phyloP scores from a whole-genome alignment of 1,284 basidiomycete species.

The Sphaerobolus stellatus region DNA sequence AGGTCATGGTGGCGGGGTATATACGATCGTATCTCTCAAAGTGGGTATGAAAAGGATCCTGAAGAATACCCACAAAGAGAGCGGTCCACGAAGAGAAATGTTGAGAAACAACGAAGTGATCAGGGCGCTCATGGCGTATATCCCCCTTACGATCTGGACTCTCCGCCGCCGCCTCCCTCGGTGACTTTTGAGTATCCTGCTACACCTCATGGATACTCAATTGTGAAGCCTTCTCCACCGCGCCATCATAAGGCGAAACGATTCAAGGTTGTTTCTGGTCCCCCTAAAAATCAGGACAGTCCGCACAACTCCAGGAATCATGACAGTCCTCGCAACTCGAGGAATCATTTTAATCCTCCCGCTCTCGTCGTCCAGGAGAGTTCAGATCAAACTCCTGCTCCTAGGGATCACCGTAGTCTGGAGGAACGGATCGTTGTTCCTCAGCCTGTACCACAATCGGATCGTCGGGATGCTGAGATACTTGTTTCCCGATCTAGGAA shows the following conservation, averaged over 20 bases:
- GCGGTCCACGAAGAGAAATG: constrained; percentile 16
- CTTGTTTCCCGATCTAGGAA: not conserved
- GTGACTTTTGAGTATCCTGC: constrained; percentile 34
- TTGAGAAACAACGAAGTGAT: constrained; percentile 7
- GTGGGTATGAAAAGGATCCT: constrained; percentile 30
- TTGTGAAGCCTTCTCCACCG: not conserved
- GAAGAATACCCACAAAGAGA: constrained; percentile 26
- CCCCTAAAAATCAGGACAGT: not conserved
- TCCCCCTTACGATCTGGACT: constrained; percentile 14
- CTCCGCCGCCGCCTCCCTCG: constrained; percentile 39
- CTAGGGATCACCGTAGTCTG: not conserved
- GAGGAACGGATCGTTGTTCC: not conserved
- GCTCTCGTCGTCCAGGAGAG: not conserved
- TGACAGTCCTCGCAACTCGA: not conserved
- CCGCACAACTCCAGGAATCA: not conserved
- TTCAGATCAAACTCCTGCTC: not conserved
- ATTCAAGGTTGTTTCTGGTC: not conserved
- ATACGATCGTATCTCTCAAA: constrained; percentile 53
- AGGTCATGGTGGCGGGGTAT: constrained; percentile 58
- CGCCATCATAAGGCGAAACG: not conserved
- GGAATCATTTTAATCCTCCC: not conserved
- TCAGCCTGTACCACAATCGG: not conserved
- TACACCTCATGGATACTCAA: not conserved
- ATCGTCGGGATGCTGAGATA: not conserved
- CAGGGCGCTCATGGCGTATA: not conserved